Evolutionary conservation across 148 eudicot genomes (phyloP).

Genomic region (Rhododendron molle): DNA sequence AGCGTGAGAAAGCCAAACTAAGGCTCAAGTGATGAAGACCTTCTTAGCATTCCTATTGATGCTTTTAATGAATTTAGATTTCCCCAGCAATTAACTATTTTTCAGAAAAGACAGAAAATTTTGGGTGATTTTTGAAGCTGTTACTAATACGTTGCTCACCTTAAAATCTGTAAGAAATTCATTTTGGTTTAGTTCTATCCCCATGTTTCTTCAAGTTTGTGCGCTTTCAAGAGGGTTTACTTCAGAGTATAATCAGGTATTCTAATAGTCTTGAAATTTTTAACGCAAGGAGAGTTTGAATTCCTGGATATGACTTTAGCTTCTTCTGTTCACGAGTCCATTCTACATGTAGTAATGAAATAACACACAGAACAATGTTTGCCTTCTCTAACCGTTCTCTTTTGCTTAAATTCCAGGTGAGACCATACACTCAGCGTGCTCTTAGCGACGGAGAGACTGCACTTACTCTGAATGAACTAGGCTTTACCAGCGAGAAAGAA

Average conservation of each 20-base stretch:
- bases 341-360: neutral
- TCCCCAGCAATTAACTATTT: neutral
- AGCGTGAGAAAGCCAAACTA: neutral
- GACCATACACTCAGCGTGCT: constrained; percentile 84
- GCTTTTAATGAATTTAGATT: neutral
- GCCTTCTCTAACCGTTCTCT: neutral
- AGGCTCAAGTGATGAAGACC: neutral
- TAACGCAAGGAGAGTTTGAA: neutral
- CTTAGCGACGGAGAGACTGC: constrained; percentile 65
- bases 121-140: neutral
- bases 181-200: neutral
- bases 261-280: neutral
- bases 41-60: neutral
- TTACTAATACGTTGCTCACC: neutral
- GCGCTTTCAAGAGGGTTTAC: neutral
- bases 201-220: neutral
- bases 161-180: neutral
- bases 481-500: constrained; percentile 87
- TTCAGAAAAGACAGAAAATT: neutral
- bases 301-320: neutral
- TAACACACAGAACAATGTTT: neutral
- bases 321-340: neutral
- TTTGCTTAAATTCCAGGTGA: constrained; percentile 40
- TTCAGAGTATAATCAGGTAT: neutral
- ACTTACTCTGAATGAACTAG: constrained; percentile 59